Conservation (phyloP, 2,329 filamentous ascomycete species). For the Phyllosticta capitalensis region DNA sequence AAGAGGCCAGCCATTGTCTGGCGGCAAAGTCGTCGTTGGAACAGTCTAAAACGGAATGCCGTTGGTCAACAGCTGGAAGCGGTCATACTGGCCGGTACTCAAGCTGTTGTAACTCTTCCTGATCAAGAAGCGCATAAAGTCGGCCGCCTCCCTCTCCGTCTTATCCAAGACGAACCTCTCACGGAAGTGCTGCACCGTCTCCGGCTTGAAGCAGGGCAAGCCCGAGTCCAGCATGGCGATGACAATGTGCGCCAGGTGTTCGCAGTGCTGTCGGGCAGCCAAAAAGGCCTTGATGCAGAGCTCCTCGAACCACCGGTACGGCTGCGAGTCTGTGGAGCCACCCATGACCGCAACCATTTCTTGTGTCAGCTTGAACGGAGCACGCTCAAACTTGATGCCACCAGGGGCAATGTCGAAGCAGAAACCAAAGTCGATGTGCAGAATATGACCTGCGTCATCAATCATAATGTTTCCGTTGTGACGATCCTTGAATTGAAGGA, state of each 20-base stretch:
- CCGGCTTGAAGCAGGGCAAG: constrained; percentile 93
- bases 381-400: constrained; percentile 93
- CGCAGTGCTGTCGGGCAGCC: constrained; percentile 72
- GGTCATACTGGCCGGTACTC: constrained; percentile 90
- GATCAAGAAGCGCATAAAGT: constrained; percentile 84
- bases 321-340: constrained; percentile 66
- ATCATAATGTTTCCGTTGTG: constrained; percentile 99
- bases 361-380: constrained; percentile 92
- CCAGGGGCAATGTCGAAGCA: constrained; percentile 98
- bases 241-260: constrained; percentile 84
- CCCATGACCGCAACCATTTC: constrained; percentile 99
- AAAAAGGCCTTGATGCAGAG: constrained; percentile 93
- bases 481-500: constrained; percentile 97
- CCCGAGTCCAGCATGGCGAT: constrained; percentile 93
- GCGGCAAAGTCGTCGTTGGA: background rate
- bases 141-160: constrained; percentile 84
- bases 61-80: constrained; percentile 95
- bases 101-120: constrained; percentile 85
- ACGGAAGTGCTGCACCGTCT: constrained; percentile 84
- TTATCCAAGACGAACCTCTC: constrained; percentile 89
- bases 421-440: constrained; percentile 99
- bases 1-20: background rate
- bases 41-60: constrained; percentile 74
- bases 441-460: constrained; percentile 90
- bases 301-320: constrained; percentile 94